phyloP scores from a whole-genome alignment of 768 basidiomycete genomes.

The Tricholomella constricta region DNA sequence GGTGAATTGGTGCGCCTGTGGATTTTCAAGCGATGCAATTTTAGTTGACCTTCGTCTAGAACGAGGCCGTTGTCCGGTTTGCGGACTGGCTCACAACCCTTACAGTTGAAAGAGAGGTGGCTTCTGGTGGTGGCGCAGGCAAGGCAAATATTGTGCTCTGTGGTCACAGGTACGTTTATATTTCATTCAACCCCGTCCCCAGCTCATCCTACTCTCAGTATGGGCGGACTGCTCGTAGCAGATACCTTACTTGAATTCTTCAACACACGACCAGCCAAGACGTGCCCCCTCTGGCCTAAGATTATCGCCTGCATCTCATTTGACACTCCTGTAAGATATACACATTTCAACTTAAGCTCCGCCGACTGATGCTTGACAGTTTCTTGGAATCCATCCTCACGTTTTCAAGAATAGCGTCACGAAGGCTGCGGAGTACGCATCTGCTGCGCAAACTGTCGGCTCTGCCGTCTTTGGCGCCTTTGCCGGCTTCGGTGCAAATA shows the following conservation, averaged over 20 bases:
- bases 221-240: conserved; percentile 90
- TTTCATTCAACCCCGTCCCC: neutral
- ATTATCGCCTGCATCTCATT: conserved; percentile 85
- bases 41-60: conserved; percentile 41
- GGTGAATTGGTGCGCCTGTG: conserved; percentile 71
- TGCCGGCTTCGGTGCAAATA: conserved; percentile 49
- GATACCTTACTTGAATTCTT: conserved; percentile 79
- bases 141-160: conserved; percentile 83
- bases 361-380: conserved; percentile 47
- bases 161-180: conserved; percentile 71
- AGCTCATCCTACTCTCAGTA: conserved; percentile 47
- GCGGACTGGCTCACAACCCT: conserved; percentile 92
- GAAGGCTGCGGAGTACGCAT: conserved; percentile 71
- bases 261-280: conserved; percentile 61
- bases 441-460: conserved; percentile 63
- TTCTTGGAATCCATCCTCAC: conserved; percentile 81
- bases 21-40: conserved; percentile 4
- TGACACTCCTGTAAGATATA: conserved; percentile 80
- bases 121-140: conserved; percentile 73
- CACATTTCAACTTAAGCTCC: neutral
- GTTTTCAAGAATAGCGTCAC: conserved; percentile 85
- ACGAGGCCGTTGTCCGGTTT: conserved; percentile 80
- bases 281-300: conserved; percentile 81
- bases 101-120: conserved; percentile 83
- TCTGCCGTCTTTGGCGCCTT: conserved; percentile 63